A percentile compares a stretch with the other conserved stretches of the same genome.
phyloP scores from a whole-genome alignment of 129 eudicot species.

The Saussurea involucrata region DNA sequence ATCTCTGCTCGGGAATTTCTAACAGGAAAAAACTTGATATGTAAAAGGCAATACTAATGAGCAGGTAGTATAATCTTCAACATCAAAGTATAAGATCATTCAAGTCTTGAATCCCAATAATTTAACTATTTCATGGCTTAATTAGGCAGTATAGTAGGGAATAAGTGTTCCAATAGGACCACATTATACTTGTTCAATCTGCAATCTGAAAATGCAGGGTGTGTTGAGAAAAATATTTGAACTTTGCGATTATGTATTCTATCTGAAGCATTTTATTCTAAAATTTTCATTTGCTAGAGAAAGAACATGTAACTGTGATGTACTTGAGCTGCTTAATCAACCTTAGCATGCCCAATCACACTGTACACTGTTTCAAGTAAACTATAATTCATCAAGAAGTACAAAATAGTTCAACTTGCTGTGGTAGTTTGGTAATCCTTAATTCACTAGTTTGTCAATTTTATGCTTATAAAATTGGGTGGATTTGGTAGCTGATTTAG shows the following conservation, averaged over 20 bases:
- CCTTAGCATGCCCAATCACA: background rate
- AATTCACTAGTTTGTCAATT: background rate
- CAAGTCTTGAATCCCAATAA: background rate
- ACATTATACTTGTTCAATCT: constrained; percentile 9
- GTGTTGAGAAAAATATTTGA: background rate
- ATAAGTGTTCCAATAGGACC: background rate
- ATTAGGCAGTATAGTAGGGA: background rate
- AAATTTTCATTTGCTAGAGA: background rate
- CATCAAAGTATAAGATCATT: background rate
- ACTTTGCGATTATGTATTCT: background rate
- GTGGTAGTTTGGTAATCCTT: background rate
- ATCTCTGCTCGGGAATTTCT: constrained; percentile 8
- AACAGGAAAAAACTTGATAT: background rate
- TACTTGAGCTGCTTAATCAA: background rate
- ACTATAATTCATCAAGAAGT: background rate
- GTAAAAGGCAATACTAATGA: background rate
- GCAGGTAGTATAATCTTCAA: background rate
- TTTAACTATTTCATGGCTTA: background rate
- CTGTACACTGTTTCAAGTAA: background rate
- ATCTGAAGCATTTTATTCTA: background rate
- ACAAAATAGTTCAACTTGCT: background rate
- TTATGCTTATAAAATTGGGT: background rate
- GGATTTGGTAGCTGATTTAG: background rate
- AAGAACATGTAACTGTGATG: constrained; percentile 4
- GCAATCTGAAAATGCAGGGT: constrained; percentile 12